Evolutionary conservation across 2,329 filamentous ascomycete species (phyloP).

Genomic region (Hirsutella rhossiliensis): DNA sequence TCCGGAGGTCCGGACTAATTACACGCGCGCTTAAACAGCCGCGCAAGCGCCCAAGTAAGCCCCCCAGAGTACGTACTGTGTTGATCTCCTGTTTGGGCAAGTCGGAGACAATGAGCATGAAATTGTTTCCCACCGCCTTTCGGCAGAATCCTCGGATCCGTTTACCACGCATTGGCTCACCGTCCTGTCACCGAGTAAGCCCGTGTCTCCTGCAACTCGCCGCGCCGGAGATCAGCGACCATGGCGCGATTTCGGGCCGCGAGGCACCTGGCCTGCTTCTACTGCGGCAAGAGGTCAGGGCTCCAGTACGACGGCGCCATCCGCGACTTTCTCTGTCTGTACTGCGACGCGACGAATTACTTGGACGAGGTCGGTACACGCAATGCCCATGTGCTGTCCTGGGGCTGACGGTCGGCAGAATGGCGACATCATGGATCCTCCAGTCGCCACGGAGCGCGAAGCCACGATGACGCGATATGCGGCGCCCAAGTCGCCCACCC

Average conservation of each 20-base stretch:
- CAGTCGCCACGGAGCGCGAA: constrained; percentile 39
- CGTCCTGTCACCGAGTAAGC: neutral
- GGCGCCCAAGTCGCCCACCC: constrained; percentile 20
- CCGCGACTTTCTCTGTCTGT: constrained; percentile 58
- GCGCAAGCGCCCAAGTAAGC: no score
- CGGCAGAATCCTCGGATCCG: constrained; percentile 6
- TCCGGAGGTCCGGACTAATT: no score
- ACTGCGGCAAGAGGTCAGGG: constrained; percentile 61
- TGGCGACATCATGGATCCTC: constrained; percentile 83
- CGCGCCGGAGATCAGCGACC: neutral
- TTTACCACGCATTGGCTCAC: neutral
- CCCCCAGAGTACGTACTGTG: no score
- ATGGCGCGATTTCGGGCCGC: constrained; percentile 32
- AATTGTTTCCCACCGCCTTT: constrained; percentile 3
- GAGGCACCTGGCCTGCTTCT: constrained; percentile 60
- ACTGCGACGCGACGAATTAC: constrained; percentile 81
- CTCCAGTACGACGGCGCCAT: constrained; percentile 44
- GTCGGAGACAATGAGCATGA: no score
- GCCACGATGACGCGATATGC: constrained; percentile 34
- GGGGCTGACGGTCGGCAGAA: constrained; percentile 38
- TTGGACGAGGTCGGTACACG: constrained; percentile 59
- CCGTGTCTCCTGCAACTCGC: neutral
- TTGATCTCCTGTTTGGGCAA: no score
- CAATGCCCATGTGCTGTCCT: neutral
- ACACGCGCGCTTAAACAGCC: no score